These are phyloP conservation scores for Dendrobium catenatum DNA, from an alignment of 106 monocot species.

Conservation along the genomic window DNA sequence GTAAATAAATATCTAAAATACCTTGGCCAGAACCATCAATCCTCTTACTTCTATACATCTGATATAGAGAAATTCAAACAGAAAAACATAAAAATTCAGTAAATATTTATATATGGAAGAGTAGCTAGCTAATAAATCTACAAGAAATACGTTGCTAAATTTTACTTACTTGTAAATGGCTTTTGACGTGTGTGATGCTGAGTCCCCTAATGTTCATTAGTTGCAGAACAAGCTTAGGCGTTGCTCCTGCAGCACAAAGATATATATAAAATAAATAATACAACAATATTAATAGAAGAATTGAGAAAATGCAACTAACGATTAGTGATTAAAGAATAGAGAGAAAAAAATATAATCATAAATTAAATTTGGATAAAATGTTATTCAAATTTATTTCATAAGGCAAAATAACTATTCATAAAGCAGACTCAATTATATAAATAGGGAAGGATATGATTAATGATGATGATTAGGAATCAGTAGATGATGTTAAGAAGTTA, in stretches of 20 bases:
- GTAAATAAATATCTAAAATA: constrained; percentile 1
- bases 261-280: not conserved
- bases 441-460: too few species aligned
- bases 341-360: too few species aligned
- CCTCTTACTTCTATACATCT: constrained; percentile 88
- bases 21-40: constrained; percentile 50
- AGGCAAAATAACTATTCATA: too few species aligned
- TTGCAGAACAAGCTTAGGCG: constrained; percentile 71
- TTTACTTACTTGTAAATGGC: constrained; percentile 52
- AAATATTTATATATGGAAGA: not conserved
- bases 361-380: not conserved
- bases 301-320: not conserved
- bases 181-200: constrained; percentile 76
- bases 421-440: too few species aligned
- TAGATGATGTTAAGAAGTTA: too few species aligned
- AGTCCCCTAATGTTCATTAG: constrained; percentile 68
- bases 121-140: not conserved
- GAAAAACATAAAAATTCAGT: not conserved
- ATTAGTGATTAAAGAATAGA: not conserved
- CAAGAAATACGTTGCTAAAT: too few species aligned
- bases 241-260: constrained; percentile 34
- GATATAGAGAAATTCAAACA: not conserved
- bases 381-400: not conserved
- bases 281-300: not conserved
- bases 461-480: too few species aligned